Evolutionary conservation across 208 protist species (phyloP), one percentile per base, ranked within the genome.

Genomic region (Leishmania tropica): DNA sequence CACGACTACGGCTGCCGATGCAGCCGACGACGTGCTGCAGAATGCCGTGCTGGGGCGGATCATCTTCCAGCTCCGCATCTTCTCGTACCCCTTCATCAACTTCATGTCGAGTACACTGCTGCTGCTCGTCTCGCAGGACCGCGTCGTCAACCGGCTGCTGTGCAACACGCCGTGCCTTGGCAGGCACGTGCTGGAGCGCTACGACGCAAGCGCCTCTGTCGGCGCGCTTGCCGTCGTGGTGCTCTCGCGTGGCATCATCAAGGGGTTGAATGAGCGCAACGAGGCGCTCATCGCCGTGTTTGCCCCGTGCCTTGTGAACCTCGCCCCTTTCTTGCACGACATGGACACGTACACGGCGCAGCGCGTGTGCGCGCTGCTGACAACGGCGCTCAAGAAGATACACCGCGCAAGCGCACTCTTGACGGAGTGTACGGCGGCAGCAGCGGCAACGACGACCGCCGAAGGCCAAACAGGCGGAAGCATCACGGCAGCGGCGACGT

Each of bases 61-160:
- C n/a, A 76, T 91, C 67, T 73, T 75, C 45, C 83, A 89, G 19
- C 82, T 89, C n/a, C 72, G 83, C 47, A 68, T 76, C 42, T 95
- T 95, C 83, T 86, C 91, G 11, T 94, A 94, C 82, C 90, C 92
- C 8, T 96, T 96, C 74, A 90, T 95, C 73, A 89, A 87, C 76
- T 96, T 94, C 77, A 95, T 97, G 90, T 88, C 89, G 31, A 89
- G 88, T 80, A 96, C 92, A 31, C 75, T 97, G n/a, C 70, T 97
- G 53, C 76, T 97, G 65, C 83, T 97, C 40, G 72, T 93, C 40
- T 96, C 94, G 28, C 91, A 97, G 78, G 88, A 96, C 73, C 87
- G 88, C 35, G 81, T 93, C 35, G 77, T 96, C 19, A 93, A 92
- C 65, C 85, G 85, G 54, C 71, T 89, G 48, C 67, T 94, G 80